Evolutionary conservation across 1,139 yeast genomes (phyloP).

Genomic region (Yamadazyma blattariae): DNA sequence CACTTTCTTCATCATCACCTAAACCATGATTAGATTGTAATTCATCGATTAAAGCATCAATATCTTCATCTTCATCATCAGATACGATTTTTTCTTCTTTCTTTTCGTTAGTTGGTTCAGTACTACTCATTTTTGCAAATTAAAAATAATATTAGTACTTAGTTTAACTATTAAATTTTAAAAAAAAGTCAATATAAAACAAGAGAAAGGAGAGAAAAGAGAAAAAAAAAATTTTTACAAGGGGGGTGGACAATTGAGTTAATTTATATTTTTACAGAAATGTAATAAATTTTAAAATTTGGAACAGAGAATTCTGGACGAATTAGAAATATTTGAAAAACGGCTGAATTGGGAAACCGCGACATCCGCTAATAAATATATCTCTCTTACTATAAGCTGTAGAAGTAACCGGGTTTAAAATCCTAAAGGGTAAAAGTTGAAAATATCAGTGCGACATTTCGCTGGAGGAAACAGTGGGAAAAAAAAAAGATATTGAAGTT

Average conservation of each 20-base stretch:
- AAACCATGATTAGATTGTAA: slow-evolving; percentile 71
- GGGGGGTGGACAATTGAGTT: background rate
- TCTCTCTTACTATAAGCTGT: no score
- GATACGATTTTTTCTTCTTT: slow-evolving; percentile 48
- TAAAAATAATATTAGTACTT: background rate
- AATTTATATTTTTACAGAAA: no score
- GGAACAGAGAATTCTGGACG: slow-evolving; percentile 4
- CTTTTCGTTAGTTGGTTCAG: slow-evolving; percentile 51
- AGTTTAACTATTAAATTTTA: background rate
- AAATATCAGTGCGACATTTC: no score
- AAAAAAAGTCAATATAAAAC: no score
- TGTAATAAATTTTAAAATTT: no score
- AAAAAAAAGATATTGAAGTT: no score
- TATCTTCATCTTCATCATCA: slow-evolving; percentile 77
- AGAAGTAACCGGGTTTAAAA: no score
- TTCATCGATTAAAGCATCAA: slow-evolving; percentile 85
- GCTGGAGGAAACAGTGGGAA: no score
- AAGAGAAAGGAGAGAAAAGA: slow-evolving; percentile 4
- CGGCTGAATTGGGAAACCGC: slow-evolving; percentile 16
- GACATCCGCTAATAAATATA: no score
- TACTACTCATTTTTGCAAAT: slow-evolving; percentile 45
- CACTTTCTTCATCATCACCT: slow-evolving; percentile 28
- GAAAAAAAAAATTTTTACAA: slow-evolving; percentile 7
- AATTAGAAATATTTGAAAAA: slow-evolving; percentile 11
- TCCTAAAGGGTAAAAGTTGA: no score